Conservation (phyloP, 2,329 filamentous ascomycete species). For the Coccinonectria pachysandricola region DNA sequence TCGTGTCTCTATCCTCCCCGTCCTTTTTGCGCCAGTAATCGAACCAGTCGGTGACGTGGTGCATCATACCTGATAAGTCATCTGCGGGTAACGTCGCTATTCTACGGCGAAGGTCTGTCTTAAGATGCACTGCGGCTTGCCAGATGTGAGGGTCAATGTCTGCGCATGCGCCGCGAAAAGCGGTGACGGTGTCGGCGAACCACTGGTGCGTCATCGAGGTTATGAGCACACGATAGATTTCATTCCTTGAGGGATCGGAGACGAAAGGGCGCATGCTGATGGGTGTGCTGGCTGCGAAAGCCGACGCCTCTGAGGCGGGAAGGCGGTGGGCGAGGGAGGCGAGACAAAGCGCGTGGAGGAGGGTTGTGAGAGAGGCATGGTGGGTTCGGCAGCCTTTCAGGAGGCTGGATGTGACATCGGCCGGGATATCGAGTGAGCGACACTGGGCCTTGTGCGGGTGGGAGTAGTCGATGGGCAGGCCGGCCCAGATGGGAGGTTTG, state of each 20-base stretch:
- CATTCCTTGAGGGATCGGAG: conserved; percentile 19
- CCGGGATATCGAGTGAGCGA: conserved; percentile 26
- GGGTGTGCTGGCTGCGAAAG: conserved; percentile 31
- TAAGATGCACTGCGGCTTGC: conserved; percentile 28
- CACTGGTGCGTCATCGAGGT: conserved; percentile 25
- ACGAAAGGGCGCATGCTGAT: conserved; percentile 37
- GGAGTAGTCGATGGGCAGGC: conserved; percentile 24
- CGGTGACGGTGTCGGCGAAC: conserved; percentile 11
- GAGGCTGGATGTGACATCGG: conserved; percentile 19
- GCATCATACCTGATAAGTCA: conserved; percentile 32
- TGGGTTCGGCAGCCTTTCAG: conserved; percentile 31
- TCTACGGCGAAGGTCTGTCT: conserved; percentile 23
- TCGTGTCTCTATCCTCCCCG: conserved; percentile 29
- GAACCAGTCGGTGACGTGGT: conserved; percentile 33
- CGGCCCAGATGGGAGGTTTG: conserved; percentile 28
- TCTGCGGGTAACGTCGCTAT: conserved; percentile 28
- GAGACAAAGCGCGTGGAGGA: conserved; percentile 37
- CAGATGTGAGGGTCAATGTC: conserved; percentile 28
- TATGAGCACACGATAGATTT: conserved; percentile 31
- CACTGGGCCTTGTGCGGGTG: conserved; percentile 27
- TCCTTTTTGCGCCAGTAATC: conserved; percentile 30
- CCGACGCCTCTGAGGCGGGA: conserved; percentile 19
- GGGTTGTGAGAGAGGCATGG: conserved; percentile 35
- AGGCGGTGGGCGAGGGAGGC: conserved; percentile 30
- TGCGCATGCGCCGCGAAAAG: conserved; percentile 13